These are phyloP conservation scores for Lophiostoma macrostomum DNA, from an alignment of 495 filamentous ascomycete species.

Conservation along the genomic window DNA sequence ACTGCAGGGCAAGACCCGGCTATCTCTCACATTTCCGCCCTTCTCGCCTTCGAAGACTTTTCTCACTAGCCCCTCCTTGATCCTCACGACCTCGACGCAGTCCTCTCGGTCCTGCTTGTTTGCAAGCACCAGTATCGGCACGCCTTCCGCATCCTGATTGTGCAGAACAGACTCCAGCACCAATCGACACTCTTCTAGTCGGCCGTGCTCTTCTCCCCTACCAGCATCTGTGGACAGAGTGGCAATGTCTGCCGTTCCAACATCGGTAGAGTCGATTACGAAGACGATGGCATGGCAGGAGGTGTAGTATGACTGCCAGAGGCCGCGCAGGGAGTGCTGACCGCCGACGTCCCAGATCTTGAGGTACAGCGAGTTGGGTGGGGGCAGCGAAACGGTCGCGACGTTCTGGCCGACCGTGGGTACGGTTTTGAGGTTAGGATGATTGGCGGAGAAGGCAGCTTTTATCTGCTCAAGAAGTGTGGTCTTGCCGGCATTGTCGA, in stretches of 20 bases:
- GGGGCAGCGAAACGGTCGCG: slow-evolving; percentile 76
- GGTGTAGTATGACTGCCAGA: slow-evolving; percentile 95
- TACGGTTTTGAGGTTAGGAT: slow-evolving; percentile 64
- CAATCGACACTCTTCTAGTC: slow-evolving; percentile 82
- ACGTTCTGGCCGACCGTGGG: slow-evolving; percentile 98
- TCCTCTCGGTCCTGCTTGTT: slow-evolving; percentile 99
- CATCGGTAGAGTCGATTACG: slow-evolving; percentile 89
- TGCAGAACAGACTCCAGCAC: slow-evolving; percentile 86
- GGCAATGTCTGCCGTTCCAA: slow-evolving; percentile 69
- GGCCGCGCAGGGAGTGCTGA: slow-evolving; percentile 78
- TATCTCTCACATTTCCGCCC: slow-evolving; percentile 78
- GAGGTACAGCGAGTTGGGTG: slow-evolving; percentile 92
- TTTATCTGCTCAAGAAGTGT: slow-evolving; percentile 97
- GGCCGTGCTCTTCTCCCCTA: slow-evolving; percentile 53
- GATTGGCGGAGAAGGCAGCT: slow-evolving; percentile 56
- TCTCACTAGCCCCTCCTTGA: slow-evolving; percentile 93
- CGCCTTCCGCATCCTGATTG: slow-evolving; percentile 78
- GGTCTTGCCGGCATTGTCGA: slow-evolving; percentile 98
- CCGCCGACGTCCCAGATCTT: slow-evolving; percentile 99
- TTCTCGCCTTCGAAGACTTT: slow-evolving; percentile 93
- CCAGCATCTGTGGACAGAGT: slow-evolving; percentile 1
- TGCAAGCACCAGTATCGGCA: slow-evolving; percentile 87
- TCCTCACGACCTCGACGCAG: slow-evolving; percentile 92
- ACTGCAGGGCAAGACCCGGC: slow-evolving; percentile 84
- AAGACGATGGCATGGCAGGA: slow-evolving; percentile 96